These are phyloP conservation scores for Melaleuca alternifolia DNA, from an alignment of 345 rosid species.

Conservation along the genomic window DNA sequence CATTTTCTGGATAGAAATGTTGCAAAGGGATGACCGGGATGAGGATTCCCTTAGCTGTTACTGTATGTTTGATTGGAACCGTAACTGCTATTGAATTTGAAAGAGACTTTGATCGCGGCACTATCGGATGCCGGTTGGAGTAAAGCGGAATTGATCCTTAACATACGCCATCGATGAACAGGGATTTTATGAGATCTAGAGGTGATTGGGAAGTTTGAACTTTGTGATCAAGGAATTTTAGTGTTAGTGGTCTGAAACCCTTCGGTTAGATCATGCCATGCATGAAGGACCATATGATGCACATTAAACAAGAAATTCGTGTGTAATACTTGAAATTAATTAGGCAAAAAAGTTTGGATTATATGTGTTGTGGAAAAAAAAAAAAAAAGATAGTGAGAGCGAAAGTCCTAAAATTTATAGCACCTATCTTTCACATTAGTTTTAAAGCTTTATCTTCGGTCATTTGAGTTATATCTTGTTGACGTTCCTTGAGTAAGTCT, in stretches of 20 bases:
- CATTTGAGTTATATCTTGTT: background rate
- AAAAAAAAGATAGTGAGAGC: background rate
- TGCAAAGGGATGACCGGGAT: rapidly evolving
- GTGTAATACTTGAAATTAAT: background rate
- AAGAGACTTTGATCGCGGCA: background rate
- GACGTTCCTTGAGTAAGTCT: background rate
- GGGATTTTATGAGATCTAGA: background rate
- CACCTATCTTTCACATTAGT: background rate
- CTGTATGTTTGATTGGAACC: background rate
- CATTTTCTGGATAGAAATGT: background rate
- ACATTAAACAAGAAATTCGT: background rate
- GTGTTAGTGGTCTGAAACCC: too few relatives aligned
- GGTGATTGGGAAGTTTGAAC: background rate
- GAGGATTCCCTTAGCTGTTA: background rate
- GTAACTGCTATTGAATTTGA: background rate
- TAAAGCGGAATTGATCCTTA: background rate
- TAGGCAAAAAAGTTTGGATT: background rate
- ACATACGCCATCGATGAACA: background rate
- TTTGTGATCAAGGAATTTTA: too few relatives aligned
- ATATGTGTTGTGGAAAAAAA: too few relatives aligned
- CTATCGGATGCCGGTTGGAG: background rate
- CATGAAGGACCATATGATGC: background rate
- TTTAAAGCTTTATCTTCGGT: background rate
- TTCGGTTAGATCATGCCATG: too few relatives aligned
- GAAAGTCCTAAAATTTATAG: background rate